Evolutionary conservation across 345 rosid species (phyloP).

Genomic region (Aquilaria malaccensis): DNA sequence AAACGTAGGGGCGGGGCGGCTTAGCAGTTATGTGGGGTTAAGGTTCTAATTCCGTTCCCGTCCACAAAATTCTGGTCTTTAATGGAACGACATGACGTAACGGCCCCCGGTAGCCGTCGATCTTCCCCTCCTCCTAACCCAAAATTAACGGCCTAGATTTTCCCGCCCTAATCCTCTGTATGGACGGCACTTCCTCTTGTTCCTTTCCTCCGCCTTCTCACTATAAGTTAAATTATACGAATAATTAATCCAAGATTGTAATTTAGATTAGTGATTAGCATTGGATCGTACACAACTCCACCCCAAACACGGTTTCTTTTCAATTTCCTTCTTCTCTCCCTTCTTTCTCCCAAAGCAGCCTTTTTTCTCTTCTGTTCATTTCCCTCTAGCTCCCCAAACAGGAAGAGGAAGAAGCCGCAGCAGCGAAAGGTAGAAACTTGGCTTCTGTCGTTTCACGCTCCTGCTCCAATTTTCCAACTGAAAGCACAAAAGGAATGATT

Average conservation of each 20-base stretch:
- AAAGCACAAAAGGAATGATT: too few relatives aligned
- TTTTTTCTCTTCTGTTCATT: not conserved
- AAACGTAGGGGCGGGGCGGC: slow-evolving; percentile 15
- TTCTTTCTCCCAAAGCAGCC: slow-evolving; percentile 1
- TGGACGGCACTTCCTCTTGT: slow-evolving; percentile 13
- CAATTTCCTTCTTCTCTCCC: not conserved
- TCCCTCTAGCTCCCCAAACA: slow-evolving; percentile 2
- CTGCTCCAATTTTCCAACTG: not conserved
- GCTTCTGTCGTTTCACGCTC: not conserved
- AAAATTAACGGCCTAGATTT: slow-evolving; percentile 16
- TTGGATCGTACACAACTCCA: slow-evolving; percentile 10
- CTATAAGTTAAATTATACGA: not conserved
- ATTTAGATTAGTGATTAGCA: slow-evolving; percentile 1
- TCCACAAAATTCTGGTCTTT: slow-evolving; percentile 11
- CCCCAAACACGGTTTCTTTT: slow-evolving; percentile 17
- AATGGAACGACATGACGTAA: slow-evolving; percentile 9
- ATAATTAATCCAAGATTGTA: not conserved
- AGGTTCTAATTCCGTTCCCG: slow-evolving; percentile 5
- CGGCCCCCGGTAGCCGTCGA: slow-evolving; percentile 20
- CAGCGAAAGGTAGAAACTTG: slow-evolving; percentile 4
- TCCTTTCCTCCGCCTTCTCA: not conserved
- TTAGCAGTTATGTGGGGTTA: slow-evolving; percentile 7
- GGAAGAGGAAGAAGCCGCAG: not conserved
- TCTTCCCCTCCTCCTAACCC: slow-evolving; percentile 16
- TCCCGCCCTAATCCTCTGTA: not conserved